Conservation (phyloP, 1,284 basidiomycete genomes). For the Irpex sp. region DNA sequence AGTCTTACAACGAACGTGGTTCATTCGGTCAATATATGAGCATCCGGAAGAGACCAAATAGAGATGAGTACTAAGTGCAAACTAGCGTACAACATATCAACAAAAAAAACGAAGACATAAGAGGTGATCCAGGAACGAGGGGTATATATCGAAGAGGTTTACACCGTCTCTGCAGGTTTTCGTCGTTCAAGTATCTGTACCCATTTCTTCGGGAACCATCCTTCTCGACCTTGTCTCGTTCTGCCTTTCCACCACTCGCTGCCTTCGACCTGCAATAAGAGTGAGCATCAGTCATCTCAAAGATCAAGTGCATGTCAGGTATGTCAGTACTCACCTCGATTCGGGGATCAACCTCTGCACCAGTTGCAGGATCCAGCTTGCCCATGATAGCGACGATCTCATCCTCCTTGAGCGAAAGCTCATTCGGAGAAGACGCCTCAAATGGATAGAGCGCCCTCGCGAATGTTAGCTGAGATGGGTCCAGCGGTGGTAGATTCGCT, state of each 20-base stretch:
- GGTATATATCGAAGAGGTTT: constrained; percentile 45
- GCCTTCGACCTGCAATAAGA: constrained; percentile 44
- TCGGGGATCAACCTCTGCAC: constrained; percentile 78
- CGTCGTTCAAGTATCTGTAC: constrained; percentile 78
- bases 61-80: neutral
- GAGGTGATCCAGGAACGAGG: neutral
- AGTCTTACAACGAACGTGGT: too few relatives aligned
- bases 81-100: neutral
- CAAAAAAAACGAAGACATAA: neutral
- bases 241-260: constrained; percentile 97
- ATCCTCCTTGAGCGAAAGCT: constrained; percentile 88
- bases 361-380: constrained; percentile 79
- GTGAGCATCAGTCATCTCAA: neutral
- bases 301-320: neutral
- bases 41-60: neutral
- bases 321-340: constrained; percentile 52
- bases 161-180: constrained; percentile 43
- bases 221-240: constrained; percentile 92
- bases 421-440: constrained; percentile 77
- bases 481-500: constrained; percentile 65
- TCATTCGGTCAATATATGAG: too few relatives aligned
- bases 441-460: constrained; percentile 91
- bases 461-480: constrained; percentile 86
- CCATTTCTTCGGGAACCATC: constrained; percentile 97
- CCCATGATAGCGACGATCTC: constrained; percentile 96